Evolutionary conservation across 2,329 filamentous ascomycete species (phyloP).

Genomic region (Aureobasidium musti): DNA sequence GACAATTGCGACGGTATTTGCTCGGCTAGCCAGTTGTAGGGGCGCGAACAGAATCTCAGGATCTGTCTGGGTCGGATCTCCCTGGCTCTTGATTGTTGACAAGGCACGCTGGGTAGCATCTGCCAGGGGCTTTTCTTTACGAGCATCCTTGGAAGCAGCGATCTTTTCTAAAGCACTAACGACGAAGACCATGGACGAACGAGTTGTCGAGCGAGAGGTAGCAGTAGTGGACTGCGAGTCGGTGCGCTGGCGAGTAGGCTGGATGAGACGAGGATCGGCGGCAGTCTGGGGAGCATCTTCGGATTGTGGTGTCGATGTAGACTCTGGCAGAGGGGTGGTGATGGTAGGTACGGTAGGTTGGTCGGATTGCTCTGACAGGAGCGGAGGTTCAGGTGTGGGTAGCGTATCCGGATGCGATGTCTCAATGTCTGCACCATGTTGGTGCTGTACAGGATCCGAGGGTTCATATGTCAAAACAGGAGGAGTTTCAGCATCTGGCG

Average conservation of each 20-base stretch:
- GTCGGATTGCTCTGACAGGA: not conserved
- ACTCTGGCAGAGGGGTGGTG: conserved; percentile 2
- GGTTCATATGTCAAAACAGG: conserved; percentile 16
- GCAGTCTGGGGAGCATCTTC: not conserved
- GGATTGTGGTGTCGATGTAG: conserved; percentile 1
- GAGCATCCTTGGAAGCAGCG: conserved; percentile 84
- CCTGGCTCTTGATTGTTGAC: conserved; percentile 76
- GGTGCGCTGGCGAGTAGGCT: conserved; percentile 52
- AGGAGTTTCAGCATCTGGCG: not conserved
- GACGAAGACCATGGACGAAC: conserved; percentile 96
- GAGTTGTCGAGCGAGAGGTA: conserved; percentile 57
- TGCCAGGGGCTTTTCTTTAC: conserved; percentile 78
- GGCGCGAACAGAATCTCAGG: conserved; percentile 92
- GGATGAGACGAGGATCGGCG: conserved; percentile 14
- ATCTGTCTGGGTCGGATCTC: conserved; percentile 77
- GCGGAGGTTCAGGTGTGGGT: not conserved
- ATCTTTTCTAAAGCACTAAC: conserved; percentile 91
- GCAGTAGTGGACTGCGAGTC: conserved; percentile 63
- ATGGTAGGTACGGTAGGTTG: conserved; percentile 7
- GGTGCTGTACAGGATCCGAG: not conserved
- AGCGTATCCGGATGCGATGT: not conserved
- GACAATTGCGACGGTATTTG: conserved; percentile 79
- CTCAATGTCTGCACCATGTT: not conserved
- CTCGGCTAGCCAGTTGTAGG: conserved; percentile 83
- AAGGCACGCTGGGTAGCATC: conserved; percentile 81